Evolutionary conservation across 768 basidiomycete species (phyloP).

Genomic region (Wakefieldia striispora): DNA sequence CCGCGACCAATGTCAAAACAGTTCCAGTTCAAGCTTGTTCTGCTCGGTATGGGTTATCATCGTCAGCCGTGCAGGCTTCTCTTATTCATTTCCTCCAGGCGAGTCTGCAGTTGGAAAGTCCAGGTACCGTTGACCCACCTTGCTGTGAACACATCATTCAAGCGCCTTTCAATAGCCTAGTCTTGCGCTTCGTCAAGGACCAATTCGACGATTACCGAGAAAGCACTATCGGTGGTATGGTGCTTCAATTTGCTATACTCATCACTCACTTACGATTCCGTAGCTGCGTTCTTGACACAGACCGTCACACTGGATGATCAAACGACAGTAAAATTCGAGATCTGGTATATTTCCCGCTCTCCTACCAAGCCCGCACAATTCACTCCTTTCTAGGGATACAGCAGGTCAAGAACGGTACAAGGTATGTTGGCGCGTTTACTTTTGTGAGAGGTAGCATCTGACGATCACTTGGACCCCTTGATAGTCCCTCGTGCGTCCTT

Average conservation of each 20-base stretch:
- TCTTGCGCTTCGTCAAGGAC: slow-evolving; percentile 94
- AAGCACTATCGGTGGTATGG: slow-evolving; percentile 84
- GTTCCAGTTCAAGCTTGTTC: slow-evolving; percentile 94
- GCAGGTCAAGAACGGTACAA: slow-evolving; percentile 96
- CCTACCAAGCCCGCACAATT: background rate
- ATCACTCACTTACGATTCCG: slow-evolving; percentile 15
- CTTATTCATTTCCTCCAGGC: slow-evolving; percentile 46
- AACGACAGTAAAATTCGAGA: slow-evolving; percentile 96
- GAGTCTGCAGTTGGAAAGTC: slow-evolving; percentile 99
- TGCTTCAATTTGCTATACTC: background rate
- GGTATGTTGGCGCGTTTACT: slow-evolving; percentile 37
- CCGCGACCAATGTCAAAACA: slow-evolving; percentile 78
- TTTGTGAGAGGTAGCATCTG: background rate
- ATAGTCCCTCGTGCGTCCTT: slow-evolving; percentile 46
- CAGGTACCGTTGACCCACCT: slow-evolving; percentile 47
- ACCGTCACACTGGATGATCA: slow-evolving; percentile 88
- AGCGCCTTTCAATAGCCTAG: slow-evolving; percentile 56
- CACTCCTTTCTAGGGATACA: slow-evolving; percentile 67
- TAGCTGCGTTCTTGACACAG: slow-evolving; percentile 98
- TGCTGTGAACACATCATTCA: slow-evolving; percentile 25
- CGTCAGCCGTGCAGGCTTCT: background rate
- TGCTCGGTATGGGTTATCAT: slow-evolving; percentile 61
- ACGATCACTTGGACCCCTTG: background rate
- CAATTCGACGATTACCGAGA: slow-evolving; percentile 96
- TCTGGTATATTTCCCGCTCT: slow-evolving; percentile 61